A percentile compares a stretch with the other conserved stretches of the same genome.
Evolutionary conservation across 495 filamentous ascomycete genomes (phyloP).

Genomic region (Chaetomidium leptoderma): DNA sequence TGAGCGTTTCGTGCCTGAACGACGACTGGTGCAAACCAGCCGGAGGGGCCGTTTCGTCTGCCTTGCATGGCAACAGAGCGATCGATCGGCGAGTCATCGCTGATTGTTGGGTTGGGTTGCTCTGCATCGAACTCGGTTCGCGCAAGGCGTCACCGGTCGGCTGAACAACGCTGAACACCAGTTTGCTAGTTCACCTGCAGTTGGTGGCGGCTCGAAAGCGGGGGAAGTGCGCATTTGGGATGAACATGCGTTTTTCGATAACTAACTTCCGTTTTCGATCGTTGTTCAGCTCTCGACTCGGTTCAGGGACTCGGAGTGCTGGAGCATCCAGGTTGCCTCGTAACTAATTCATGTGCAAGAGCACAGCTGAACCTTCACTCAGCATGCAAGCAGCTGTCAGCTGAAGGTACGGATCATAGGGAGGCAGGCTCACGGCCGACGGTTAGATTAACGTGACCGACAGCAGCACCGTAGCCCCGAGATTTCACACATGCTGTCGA

Average conservation of each 20-base stretch:
- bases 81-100: background rate
- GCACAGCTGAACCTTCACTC: too few relatives aligned
- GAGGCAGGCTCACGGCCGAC: too few relatives aligned
- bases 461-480: too few relatives aligned
- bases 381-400: too few relatives aligned
- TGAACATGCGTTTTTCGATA: background rate
- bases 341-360: too few relatives aligned
- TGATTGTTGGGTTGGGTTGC: constrained; percentile 5
- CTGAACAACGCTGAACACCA: background rate
- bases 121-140: constrained; percentile 3
- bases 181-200: background rate
- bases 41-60: background rate
- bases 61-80: constrained; percentile 4
- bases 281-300: background rate
- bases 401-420: too few relatives aligned
- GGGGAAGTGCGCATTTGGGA: background rate
- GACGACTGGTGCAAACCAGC: background rate
- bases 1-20: too few relatives aligned
- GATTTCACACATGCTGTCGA: too few relatives aligned
- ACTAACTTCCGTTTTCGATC: background rate
- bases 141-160: constrained; percentile 5
- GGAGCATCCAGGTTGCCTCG: too few relatives aligned
- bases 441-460: too few relatives aligned
- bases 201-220: constrained; percentile 1
- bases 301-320: too few relatives aligned